These are phyloP conservation scores for Ramularia endophylla DNA, from an alignment of 2,329 filamentous ascomycete species.

Conservation along the genomic window DNA sequence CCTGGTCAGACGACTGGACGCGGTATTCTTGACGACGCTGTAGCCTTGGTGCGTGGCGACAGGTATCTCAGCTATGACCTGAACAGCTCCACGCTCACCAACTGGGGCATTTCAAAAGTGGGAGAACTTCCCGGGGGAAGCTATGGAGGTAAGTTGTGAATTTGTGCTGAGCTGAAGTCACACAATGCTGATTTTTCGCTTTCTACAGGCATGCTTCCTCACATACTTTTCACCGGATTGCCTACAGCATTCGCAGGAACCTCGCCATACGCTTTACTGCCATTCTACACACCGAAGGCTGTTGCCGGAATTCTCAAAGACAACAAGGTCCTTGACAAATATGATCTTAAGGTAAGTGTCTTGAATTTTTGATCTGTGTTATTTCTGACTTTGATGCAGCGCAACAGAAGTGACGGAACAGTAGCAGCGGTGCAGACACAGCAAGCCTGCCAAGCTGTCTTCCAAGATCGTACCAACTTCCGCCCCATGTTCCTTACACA, in stretches of 20 bases:
- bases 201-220: conserved; percentile 38
- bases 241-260: conserved; percentile 46
- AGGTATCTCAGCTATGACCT: conserved; percentile 45
- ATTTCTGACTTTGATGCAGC: background rate
- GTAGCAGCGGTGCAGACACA: conserved; percentile 46
- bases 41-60: conserved; percentile 42
- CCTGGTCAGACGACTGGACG: conserved; percentile 42
- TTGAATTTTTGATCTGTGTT: conserved; percentile 27
- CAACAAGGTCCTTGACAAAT: conserved; percentile 42
- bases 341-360: conserved; percentile 33
- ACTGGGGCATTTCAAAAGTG: conserved; percentile 47
- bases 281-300: conserved; percentile 49
- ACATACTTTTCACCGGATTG: conserved; percentile 42
- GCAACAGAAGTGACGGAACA: conserved; percentile 31
- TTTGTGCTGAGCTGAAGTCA: too few relatives aligned
- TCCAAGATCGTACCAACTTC: conserved; percentile 46
- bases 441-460: conserved; percentile 45
- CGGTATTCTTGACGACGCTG: conserved; percentile 45
- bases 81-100: conserved; percentile 43
- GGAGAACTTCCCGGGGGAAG: conserved; percentile 33
- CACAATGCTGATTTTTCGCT: too few relatives aligned
- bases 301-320: conserved; percentile 42
- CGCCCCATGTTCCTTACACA: conserved; percentile 37
- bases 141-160: conserved; percentile 36
- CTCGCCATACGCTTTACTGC: conserved; percentile 43